Base-by-base conservation (phyloP, 1,284 basidiomycete genomes). In the Thecaphora thlaspeos region DNA sequence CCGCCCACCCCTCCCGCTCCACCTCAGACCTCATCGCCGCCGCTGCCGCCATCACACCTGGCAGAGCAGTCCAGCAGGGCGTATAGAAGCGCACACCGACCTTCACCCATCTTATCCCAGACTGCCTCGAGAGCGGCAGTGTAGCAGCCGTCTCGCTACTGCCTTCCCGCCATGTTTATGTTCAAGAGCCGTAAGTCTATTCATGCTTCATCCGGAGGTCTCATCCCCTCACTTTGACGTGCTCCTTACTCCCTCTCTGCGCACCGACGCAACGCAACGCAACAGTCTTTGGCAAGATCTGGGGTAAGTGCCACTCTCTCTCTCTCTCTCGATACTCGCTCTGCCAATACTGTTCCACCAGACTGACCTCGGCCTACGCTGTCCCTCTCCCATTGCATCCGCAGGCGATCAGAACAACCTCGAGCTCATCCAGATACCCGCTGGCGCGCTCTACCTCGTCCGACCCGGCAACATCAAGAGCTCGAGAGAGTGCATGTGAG, bases 401-500 rank as follows among this genome's bases (percentile, higher is more conserved):
- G n/a, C n/a, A n/a, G n/a, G n/a, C 42, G 73, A 75, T 34, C 41
- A 71, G 51, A 59, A 72, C 55, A 75, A 73, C 39, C 58, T 70
- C 21, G 73, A 75, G 56, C 84, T 99, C 46, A 91, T 95, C 46
- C 94, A 95, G 81, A 89, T 97, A 51, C 88, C 90, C 15, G 87
- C 88, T 61, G 95, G 94, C 2, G 87, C 92, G 74, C 84, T 98
- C 26, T 94, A 88, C 80, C 86, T 97, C 56, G 87, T 94, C 51
- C 86, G 94, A 43, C 89, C 91, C 37, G 90, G 89, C 55, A 89
- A 88, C 67, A 87, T 95, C 68, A 88, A 94, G 68, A 89, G 90
- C 37, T 88, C 88, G 12, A 82, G 92, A 70, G 94, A 97, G 82
- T 98, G 95, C 90, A 95, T 98, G n/a, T n/a, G n/a, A n/a, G n/a